Conservation (phyloP, 352 stramenopile species). For the Globisporangium alternatum region DNA sequence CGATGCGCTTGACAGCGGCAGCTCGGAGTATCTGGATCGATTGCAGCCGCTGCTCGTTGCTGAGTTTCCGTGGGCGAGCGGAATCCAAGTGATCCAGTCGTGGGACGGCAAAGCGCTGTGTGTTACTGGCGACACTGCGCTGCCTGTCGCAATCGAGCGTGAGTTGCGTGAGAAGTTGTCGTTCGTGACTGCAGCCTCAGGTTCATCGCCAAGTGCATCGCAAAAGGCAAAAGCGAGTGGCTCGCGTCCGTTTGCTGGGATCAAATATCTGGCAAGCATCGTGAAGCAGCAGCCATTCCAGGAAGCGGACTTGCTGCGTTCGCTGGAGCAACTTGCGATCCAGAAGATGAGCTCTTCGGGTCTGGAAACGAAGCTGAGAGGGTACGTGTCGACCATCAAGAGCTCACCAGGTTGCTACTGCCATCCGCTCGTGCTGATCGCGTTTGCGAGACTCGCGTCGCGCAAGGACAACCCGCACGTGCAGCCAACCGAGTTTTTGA, state of each 20-base stretch:
- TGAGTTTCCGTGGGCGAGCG: conserved; percentile 22
- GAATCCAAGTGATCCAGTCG: conserved; percentile 30
- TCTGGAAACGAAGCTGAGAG: conserved; percentile 26
- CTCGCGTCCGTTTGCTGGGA: conserved; percentile 42
- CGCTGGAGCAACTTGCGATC: conserved; percentile 53
- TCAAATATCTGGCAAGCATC: conserved; percentile 48
- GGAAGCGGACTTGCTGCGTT: conserved; percentile 49
- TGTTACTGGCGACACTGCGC: conserved; percentile 22
- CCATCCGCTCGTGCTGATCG: conserved; percentile 59
- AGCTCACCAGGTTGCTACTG: conserved; percentile 14
- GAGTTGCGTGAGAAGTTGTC: conserved; percentile 41
- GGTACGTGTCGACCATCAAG: conserved; percentile 32
- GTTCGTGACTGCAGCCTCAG: conserved; percentile 21
- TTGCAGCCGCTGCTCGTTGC: conserved; percentile 30
- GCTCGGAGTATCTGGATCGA: conserved; percentile 20
- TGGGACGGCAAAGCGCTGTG: conserved; percentile 49
- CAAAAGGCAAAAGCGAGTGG: conserved; percentile 9
- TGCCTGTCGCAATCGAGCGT: conserved; percentile 38
- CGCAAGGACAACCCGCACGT: conserved; percentile 17
- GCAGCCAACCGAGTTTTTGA: conserved; percentile 32
- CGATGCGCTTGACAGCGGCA: not conserved
- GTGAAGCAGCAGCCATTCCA: conserved; percentile 23
- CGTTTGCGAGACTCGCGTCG: conserved; percentile 35
- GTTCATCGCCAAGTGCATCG: not conserved
- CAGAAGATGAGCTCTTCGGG: conserved; percentile 35